A percentile compares a stretch with the other conserved stretches of the same genome.
Conservation (phyloP, 164 flowering plant species). For the Sextonia rubra region DNA sequence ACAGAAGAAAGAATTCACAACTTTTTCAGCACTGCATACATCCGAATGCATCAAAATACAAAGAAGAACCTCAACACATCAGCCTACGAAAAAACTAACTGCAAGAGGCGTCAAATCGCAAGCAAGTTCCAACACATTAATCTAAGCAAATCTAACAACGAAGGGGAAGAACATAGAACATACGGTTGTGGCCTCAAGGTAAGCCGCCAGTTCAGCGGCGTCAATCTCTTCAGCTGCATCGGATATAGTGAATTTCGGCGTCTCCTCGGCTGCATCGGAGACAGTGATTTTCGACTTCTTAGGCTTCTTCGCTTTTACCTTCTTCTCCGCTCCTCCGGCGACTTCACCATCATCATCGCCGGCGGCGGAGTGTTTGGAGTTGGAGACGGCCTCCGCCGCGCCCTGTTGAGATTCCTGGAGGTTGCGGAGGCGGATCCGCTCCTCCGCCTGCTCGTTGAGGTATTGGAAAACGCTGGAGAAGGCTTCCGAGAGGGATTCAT, state of each 20-base stretch:
- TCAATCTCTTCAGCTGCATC: slow-evolving; percentile 47
- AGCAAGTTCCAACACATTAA: no score
- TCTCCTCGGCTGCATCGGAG: slow-evolving; percentile 44
- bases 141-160: not conserved
- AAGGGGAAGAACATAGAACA: slow-evolving; percentile 16
- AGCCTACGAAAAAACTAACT: no score
- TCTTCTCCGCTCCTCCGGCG: slow-evolving; percentile 15
- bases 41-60: no score
- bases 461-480: slow-evolving; percentile 28
- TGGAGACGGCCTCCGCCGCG: slow-evolving; percentile 9
- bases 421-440: slow-evolving; percentile 22
- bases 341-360: not conserved
- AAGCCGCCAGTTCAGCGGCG: slow-evolving; percentile 30
- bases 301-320: slow-evolving; percentile 34
- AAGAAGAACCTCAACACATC: no score
- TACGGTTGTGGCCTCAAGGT: slow-evolving; percentile 59
- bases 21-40: no score
- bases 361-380: slow-evolving; percentile 1
- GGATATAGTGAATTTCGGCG: slow-evolving; percentile 38
- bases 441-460: slow-evolving; percentile 37
- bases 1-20: no score
- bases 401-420: slow-evolving; percentile 29
- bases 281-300: slow-evolving; percentile 45
- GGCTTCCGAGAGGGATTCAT: not conserved
- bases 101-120: no score